Percentiles rank a stretch among this genome's conserved stretches.
These are phyloP conservation scores for Suhomyces vadensis DNA, from an alignment of 805 yeast genomes.

Conservation along the genomic window DNA sequence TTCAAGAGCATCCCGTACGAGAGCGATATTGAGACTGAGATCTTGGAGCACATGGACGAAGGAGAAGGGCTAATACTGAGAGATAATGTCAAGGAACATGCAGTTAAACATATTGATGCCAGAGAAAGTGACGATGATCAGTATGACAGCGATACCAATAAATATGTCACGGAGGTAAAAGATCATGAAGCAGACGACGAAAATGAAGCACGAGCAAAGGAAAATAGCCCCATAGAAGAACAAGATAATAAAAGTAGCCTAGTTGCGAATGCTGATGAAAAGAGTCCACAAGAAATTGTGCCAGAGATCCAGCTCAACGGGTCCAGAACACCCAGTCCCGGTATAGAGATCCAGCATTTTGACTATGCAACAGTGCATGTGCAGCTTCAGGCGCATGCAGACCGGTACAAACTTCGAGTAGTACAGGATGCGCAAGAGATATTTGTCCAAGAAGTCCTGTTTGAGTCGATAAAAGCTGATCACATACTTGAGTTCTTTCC, in stretches of 20 bases:
- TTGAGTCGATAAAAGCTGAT: not conserved
- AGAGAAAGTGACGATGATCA: not conserved
- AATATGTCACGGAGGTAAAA: too few species aligned
- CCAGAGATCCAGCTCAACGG: not conserved
- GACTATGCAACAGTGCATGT: not conserved
- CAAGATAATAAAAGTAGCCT: not conserved
- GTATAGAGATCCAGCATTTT: not conserved
- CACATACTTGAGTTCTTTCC: not conserved
- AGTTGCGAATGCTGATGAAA: too few species aligned
- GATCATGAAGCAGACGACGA: not conserved
- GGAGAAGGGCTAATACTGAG: too few species aligned
- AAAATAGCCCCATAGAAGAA: not conserved
- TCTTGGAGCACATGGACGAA: constrained; percentile 11
- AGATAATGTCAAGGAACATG: too few species aligned
- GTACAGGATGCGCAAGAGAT: not conserved
- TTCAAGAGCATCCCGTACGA: constrained; percentile 4
- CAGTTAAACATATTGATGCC: too few species aligned
- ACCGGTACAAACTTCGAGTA: not conserved
- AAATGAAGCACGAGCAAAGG: not conserved
- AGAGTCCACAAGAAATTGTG: not conserved
- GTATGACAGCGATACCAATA: not conserved
- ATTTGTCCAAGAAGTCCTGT: not conserved
- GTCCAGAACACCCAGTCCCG: too few species aligned
- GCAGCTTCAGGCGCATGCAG: not conserved
- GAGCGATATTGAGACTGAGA: constrained; percentile 33